Percentiles rank a stretch among this genome's conserved stretches.
Conservation (phyloP, 139 green algal genomes). For the Chlorella vulgaris region DNA sequence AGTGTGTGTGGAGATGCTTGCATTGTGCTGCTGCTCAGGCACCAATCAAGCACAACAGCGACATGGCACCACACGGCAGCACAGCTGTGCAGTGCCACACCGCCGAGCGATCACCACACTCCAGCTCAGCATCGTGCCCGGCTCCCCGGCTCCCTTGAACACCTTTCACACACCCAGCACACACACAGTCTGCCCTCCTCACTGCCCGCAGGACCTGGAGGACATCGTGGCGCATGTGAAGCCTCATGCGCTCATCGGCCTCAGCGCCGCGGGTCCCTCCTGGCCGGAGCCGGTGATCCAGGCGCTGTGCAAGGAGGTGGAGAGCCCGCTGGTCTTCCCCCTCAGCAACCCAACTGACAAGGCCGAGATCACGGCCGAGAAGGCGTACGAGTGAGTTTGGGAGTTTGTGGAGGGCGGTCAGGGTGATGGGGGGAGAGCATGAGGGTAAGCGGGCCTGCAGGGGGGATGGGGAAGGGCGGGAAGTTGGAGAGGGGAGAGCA, state of each 20-base stretch:
- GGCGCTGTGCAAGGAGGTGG: conserved; percentile 58
- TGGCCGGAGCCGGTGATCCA: conserved; percentile 66
- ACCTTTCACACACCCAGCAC: too few species aligned
- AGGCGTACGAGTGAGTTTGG: conserved; percentile 47
- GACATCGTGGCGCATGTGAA: conserved; percentile 66
- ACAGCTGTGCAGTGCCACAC: too few species aligned
- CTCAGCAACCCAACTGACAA: conserved; percentile 88
- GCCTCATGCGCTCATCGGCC: conserved; percentile 69
- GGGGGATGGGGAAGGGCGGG: too few species aligned
- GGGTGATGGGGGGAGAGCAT: too few species aligned
- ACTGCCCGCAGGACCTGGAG: conserved; percentile 26
- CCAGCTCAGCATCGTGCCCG: too few species aligned
- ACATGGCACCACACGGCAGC: too few species aligned
- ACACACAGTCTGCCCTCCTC: not conserved
- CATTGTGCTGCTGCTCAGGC: too few species aligned
- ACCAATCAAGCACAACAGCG: too few species aligned
- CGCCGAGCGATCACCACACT: too few species aligned
- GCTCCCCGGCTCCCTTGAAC: too few species aligned
- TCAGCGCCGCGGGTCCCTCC: conserved; percentile 50
- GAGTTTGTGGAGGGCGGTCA: not conserved
- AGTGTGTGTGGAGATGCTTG: too few species aligned
- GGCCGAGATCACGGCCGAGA: conserved; percentile 85
- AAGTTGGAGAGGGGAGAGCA: too few species aligned
- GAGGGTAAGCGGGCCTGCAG: not conserved
- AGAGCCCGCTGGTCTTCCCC: conserved; percentile 84